Percentiles rank a stretch among this genome's conserved stretches.
Conservation (phyloP, 768 basidiomycete species). For the Pluteus cervinus region DNA sequence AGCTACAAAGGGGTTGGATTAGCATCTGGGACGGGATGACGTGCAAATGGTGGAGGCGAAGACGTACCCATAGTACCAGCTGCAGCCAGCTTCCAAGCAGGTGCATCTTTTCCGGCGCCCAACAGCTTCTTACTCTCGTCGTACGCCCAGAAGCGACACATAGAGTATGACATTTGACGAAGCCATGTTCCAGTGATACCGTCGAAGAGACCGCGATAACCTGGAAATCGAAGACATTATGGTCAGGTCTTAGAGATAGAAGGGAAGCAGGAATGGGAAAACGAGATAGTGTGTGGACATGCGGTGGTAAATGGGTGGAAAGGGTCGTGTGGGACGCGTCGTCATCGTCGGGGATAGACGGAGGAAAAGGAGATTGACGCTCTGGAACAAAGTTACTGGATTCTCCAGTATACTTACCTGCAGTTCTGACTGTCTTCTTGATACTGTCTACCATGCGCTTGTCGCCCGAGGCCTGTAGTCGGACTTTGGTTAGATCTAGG, state of each 20-base stretch:
- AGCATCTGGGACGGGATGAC: constrained; percentile 9
- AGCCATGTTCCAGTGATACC: constrained; percentile 87
- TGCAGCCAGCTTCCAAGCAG: constrained; percentile 74
- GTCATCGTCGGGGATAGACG: constrained; percentile 22
- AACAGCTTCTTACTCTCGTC: constrained; percentile 85
- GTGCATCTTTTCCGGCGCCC: constrained; percentile 63
- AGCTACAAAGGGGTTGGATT: constrained; percentile 35
- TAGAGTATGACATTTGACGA: constrained; percentile 88
- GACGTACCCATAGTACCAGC: constrained; percentile 84
- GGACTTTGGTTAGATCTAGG: constrained; percentile 86
- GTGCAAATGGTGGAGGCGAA: constrained; percentile 3
- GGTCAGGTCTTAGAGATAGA: background rate
- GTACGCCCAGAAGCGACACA: constrained; percentile 92
- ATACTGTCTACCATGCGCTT: constrained; percentile 85
- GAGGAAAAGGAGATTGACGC: constrained; percentile 11
- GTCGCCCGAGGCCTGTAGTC: constrained; percentile 88
- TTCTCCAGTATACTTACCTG: constrained; percentile 46
- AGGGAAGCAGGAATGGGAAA: constrained; percentile 23
- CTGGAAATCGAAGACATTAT: constrained; percentile 21
- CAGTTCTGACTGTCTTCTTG: constrained; percentile 75
- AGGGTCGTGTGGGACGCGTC: background rate
- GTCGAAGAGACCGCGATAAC: constrained; percentile 71
- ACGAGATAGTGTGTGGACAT: no score
- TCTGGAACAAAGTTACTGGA: constrained; percentile 15
- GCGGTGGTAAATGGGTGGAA: constrained; percentile 13